Conservation (phyloP, 2,329 filamentous ascomycete species). For the Clarireedia paspali region DNA sequence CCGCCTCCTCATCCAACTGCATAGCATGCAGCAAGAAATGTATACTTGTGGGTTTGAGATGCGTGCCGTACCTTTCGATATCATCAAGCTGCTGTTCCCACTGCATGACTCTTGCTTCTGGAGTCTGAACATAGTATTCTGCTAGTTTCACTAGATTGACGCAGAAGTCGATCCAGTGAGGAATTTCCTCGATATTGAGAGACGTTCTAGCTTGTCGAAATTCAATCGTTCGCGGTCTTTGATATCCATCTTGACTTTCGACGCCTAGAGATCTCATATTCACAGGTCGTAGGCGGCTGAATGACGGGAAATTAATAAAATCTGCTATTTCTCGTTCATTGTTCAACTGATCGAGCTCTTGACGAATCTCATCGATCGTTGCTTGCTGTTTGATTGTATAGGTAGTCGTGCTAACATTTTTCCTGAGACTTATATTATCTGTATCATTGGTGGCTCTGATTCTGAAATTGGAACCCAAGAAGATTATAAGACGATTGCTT, state of each 20-base stretch:
- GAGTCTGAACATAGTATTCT: slow-evolving; percentile 11
- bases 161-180: slow-evolving; percentile 22
- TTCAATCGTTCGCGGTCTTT: slow-evolving; percentile 16
- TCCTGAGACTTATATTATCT: not conserved
- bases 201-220: slow-evolving; percentile 22
- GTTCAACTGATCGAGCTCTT: not conserved
- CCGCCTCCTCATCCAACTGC: not conserved
- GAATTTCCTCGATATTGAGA: slow-evolving; percentile 14
- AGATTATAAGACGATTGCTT: slow-evolving; percentile 15
- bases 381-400: not conserved
- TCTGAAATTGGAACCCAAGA: not conserved
- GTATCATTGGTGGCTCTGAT: not conserved
- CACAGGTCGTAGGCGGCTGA: slow-evolving; percentile 3
- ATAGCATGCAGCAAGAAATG: not conserved
- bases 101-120: slow-evolving; percentile 5
- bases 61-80: not conserved
- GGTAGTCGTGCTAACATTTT: not conserved
- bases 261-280: slow-evolving; percentile 15
- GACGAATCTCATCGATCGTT: not conserved
- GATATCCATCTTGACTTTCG: not conserved
- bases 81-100: not conserved
- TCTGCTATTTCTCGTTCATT: not conserved
- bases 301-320: slow-evolving; percentile 14
- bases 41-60: not conserved
- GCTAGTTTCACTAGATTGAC: slow-evolving; percentile 18